A percentile compares a stretch with the other conserved stretches of the same genome.
Evolutionary conservation across 169 alveolate genomes (phyloP).

Genomic region (Fabrea salina): DNA sequence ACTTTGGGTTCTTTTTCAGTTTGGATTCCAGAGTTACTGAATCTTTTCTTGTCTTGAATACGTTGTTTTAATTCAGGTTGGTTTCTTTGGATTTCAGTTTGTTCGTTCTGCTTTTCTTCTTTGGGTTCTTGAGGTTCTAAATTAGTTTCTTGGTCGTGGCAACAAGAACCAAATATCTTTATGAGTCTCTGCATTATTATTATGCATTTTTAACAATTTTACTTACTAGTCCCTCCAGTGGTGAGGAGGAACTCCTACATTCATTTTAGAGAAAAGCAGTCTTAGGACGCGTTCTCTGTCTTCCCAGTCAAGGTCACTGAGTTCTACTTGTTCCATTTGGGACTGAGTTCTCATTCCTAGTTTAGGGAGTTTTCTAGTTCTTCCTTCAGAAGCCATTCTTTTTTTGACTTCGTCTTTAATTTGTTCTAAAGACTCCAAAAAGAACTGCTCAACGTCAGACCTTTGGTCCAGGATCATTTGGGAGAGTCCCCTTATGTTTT

Average conservation of each 20-base stretch:
- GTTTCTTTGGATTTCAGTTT: too few species aligned
- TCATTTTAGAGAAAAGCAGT: conserved; percentile 58
- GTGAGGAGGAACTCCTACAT: conserved; percentile 52
- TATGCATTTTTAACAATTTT: too few species aligned
- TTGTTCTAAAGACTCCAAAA: conserved; percentile 59
- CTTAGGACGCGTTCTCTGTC: conserved; percentile 66
- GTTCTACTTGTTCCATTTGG: conserved; percentile 48
- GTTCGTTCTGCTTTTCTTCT: too few species aligned
- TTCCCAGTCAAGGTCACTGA: conserved; percentile 68
- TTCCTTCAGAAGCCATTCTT: conserved; percentile 51
- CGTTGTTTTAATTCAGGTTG: too few species aligned
- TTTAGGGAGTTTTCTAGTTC: conserved; percentile 29
- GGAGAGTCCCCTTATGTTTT: conserved; percentile 43
- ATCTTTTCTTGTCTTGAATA: too few species aligned
- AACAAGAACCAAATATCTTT: too few species aligned
- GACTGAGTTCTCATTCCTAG: background rate
- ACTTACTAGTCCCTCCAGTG: conserved; percentile 35
- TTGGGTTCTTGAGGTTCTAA: too few species aligned
- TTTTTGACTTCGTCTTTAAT: conserved; percentile 61
- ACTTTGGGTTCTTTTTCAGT: too few species aligned
- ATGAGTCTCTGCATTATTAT: too few species aligned
- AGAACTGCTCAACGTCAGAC: conserved; percentile 60
- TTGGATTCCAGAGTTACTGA: too few species aligned
- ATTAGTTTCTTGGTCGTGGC: too few species aligned
- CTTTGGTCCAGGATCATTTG: conserved; percentile 50